These are phyloP conservation scores for Rhodotorula sp. DNA, from an alignment of 1,284 basidiomycete genomes.

Conservation along the genomic window DNA sequence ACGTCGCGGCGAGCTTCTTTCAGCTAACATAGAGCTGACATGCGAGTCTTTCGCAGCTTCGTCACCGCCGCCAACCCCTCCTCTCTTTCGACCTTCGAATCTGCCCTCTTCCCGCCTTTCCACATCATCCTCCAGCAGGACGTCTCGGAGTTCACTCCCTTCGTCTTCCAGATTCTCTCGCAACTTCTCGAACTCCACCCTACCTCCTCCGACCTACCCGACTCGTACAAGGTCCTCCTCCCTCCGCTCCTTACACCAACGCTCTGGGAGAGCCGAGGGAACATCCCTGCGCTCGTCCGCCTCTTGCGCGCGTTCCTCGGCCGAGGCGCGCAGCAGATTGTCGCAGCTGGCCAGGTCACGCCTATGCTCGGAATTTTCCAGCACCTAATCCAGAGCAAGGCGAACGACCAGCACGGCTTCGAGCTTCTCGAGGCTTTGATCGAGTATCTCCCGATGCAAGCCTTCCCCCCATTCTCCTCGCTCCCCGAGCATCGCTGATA, in stretches of 20 bases:
- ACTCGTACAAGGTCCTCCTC: conserved; percentile 74
- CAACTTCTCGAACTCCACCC: conserved; percentile 89
- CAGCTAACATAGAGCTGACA: neutral
- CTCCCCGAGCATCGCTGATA: no score
- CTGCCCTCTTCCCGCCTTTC: conserved; percentile 73
- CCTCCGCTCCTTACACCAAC: conserved; percentile 80
- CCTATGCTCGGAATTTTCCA: conserved; percentile 85
- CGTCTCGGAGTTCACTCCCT: conserved; percentile 94
- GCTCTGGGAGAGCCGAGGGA: conserved; percentile 93
- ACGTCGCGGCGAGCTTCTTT: conserved; percentile 65
- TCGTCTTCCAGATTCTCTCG: conserved; percentile 93
- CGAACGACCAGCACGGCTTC: conserved; percentile 88
- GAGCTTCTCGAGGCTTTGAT: conserved; percentile 81
- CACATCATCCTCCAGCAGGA: conserved; percentile 86
- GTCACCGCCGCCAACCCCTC: conserved; percentile 67
- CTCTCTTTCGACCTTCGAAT: conserved; percentile 73
- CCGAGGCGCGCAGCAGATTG: conserved; percentile 67
- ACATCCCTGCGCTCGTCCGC: conserved; percentile 87
- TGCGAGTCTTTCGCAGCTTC: conserved; percentile 58
- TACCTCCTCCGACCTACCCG: conserved; percentile 57
- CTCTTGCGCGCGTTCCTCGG: conserved; percentile 80
- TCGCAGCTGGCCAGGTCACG: conserved; percentile 69
- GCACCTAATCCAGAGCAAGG: conserved; percentile 76
- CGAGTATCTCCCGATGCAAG: conserved; percentile 69
- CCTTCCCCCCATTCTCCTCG: conserved; percentile 33